Base-by-base conservation (phyloP, 140 eudicot species). In the Flaveria floridana region DNA sequence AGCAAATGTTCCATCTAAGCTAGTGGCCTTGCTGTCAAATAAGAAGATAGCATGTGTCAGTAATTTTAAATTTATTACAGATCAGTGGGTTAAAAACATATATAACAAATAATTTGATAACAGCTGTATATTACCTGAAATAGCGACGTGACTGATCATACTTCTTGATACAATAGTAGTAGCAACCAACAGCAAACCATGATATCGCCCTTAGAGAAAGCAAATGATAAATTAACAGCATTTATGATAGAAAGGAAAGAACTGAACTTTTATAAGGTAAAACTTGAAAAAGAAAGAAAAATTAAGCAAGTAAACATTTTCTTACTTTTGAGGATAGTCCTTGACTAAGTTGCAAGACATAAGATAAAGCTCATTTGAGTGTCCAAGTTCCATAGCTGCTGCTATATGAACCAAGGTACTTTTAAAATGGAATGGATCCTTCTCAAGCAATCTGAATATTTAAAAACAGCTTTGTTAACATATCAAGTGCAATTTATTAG, bases 141-240 rank as follows among this genome's bases (percentile, higher is more conserved):
- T 84, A 94, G 5, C 97, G 96, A n/a, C 95, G 93, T 73, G 99
- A 85, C 75, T 94, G 99, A 25, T 88, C 99, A 71, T 85, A 94
- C 83, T 94, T 94, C 82, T 87, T 90, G 76, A 94, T 94, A 77
- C 99, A 94, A 69, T 78, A 94, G 79, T 91, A 94, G 83, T 94
- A 90, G 86, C 96, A 94, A 72, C 99, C 99, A 74, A 94, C 99
- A 73, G 99, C 97, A 86, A 94, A 94, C 99, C 99, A 94, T 68
- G 99, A 94, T 66, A 90, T 80, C 63, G 97, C 96, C 87, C 99
- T 94, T 84, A 30, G 23, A 73, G 56, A 51, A 66, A 64, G 20
- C 10, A 65, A n/a, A 41, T 14, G 2, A 65, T 5, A 21, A 39
- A 64, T 34, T 66, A 66, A 66, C 30, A 18, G 5, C 73, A 39